Base-by-base conservation (phyloP, 176 grass and related monocot genomes). In the Zizania latifolia region DNA sequence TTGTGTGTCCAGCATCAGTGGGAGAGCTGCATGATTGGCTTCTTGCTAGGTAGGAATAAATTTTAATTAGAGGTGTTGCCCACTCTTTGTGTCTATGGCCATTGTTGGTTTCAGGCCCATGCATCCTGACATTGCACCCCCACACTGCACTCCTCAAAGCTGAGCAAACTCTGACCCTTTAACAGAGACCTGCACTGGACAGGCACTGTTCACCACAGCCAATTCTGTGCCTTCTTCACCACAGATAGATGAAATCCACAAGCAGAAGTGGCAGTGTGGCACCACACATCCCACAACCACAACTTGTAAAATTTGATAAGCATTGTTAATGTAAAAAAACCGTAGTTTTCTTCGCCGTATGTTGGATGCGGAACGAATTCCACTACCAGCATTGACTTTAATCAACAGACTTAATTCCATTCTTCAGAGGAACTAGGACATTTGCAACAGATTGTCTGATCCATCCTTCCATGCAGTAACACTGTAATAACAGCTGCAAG, bases 171-270 rank as follows among this genome's bases (percentile, higher is more conserved):
- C 78, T 84, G 87, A 83, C 68, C 76, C 61, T 87, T 76, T 64
- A 77, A 96, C 84, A 84, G 75, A 78, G 78, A 88, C 81, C 55
- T 65, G 79, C 85, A 79, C 83, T 64, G 60, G 51, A 59, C 51
- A 75, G 29, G 9, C 64, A 33, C 74, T 90, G 65, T 50, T 74
- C 72, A 56, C 35, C 37, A 67, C 58, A 84, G 61, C 62, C 45
- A 87, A 73, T 62, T 77, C 68, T 31, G 44, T 75, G 72, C 41
- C 60, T 55, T 22, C 9, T 81, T 71, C 37, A 41, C 60, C 23
- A 13, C 32, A 17, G 32, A 76, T 22, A 68, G 32, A 76, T 22
- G 58, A 53, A 45, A 70, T 41, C 35, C 16, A 67, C 24, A 61
- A 40, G 54, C n/a, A 35, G 27, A 58, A 70, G 78, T 71, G 27